phyloP scores from a whole-genome alignment of 139 green algal species.

The Micromonas pusilla region DNA sequence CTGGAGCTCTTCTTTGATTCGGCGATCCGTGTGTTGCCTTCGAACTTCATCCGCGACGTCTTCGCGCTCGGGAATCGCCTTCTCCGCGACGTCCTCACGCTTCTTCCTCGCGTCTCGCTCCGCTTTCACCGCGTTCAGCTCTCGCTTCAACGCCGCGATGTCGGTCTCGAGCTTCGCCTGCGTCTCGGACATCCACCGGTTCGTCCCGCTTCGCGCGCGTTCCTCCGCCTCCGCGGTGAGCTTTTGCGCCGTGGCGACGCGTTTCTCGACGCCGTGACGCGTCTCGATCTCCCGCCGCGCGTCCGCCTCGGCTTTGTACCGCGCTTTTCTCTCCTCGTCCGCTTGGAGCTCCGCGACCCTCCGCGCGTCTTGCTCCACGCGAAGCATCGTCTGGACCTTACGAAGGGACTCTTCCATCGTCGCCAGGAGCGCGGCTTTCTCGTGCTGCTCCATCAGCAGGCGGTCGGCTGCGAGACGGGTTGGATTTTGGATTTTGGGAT shows the following conservation, averaged over 20 bases:
- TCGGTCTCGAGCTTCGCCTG: background rate
- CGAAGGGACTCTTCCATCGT: background rate
- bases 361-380: background rate
- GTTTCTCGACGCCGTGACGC: background rate
- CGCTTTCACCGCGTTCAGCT: too few relatives aligned
- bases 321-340: background rate
- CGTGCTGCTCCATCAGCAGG: background rate
- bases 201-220: background rate
- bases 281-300: background rate
- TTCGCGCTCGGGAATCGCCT: background rate
- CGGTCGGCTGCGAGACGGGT: background rate
- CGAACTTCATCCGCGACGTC: too few relatives aligned
- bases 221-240: background rate
- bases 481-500: background rate
- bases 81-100: background rate
- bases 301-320: background rate
- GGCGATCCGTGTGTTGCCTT: too few relatives aligned
- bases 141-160: too few relatives aligned
- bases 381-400: background rate
- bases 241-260: background rate
- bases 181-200: background rate
- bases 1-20: background rate
- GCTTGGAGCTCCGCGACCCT: background rate
- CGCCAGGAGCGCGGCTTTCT: background rate
- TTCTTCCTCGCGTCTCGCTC: background rate